Conservation (phyloP, 1,284 basidiomycete genomes). For the Cryptococcus neoformans region DNA sequence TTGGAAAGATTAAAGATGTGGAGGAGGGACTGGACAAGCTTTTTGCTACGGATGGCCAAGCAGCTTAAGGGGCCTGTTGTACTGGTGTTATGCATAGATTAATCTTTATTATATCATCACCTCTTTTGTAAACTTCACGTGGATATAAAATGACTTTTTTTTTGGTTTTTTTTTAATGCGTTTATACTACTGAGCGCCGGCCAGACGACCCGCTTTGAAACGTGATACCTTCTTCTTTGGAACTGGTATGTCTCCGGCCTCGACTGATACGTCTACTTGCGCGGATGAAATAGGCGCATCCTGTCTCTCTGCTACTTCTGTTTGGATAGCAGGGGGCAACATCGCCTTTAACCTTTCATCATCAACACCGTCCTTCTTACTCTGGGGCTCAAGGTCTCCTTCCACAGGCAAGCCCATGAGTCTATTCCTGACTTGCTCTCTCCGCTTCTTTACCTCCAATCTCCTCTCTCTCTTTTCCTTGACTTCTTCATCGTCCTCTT, state of each 20-base stretch:
- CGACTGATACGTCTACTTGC: no score
- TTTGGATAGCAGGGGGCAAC: slow-evolving; percentile 7
- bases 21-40: slow-evolving; percentile 47
- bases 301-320: slow-evolving; percentile 11
- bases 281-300: no score
- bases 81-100: slow-evolving; percentile 6
- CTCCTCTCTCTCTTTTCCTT: slow-evolving; percentile 10
- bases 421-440: slow-evolving; percentile 17
- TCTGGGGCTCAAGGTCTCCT: no score
- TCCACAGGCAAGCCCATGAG: slow-evolving; percentile 12
- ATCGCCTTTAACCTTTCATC: background rate
- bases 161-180: no score
- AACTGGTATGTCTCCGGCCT: no score
- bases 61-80: slow-evolving; percentile 10
- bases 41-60: slow-evolving; percentile 18
- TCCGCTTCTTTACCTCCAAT: background rate
- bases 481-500: slow-evolving; percentile 6
- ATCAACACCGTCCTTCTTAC: no score
- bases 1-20: slow-evolving; percentile 63
- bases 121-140: background rate
- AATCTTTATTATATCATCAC: background rate
- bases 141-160: no score
- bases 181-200: background rate
- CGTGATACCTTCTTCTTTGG: slow-evolving; percentile 36
- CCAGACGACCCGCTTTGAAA: slow-evolving; percentile 42